Percentiles rank a stretch among this genome's conserved stretches.
Conservation (phyloP, 495 filamentous ascomycete species). For the Lophiotrema nucula region DNA sequence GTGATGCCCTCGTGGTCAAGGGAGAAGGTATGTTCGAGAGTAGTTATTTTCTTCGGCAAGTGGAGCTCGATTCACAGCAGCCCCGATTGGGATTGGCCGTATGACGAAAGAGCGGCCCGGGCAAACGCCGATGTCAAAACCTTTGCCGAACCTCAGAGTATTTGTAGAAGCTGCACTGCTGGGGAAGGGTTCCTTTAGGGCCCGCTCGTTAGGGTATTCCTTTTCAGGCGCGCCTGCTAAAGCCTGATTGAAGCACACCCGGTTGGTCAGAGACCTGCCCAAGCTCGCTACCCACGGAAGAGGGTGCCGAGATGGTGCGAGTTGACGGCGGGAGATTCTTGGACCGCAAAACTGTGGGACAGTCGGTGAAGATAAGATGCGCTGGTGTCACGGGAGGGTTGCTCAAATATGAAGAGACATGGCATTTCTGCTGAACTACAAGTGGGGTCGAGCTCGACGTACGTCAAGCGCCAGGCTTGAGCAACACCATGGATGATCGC, state of each 20-base stretch:
- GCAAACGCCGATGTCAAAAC: too few relatives aligned
- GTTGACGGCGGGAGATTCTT: not conserved
- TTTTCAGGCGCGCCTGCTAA: not conserved
- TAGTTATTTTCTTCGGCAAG: too few relatives aligned
- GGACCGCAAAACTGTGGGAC: not conserved
- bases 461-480: too few relatives aligned
- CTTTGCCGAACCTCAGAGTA: too few relatives aligned
- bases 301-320: not conserved
- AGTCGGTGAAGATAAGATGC: constrained; percentile 21
- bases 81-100: not conserved
- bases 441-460: not conserved
- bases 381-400: constrained; percentile 8
- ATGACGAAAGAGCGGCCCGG: too few relatives aligned
- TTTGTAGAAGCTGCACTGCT: not conserved
- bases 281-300: not conserved
- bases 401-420: constrained; percentile 5
- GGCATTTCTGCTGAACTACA: constrained; percentile 2
- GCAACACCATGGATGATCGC: constrained; percentile 1
- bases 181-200: not conserved
- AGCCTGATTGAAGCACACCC: constrained; percentile 3
- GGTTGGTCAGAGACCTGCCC: constrained; percentile 8
- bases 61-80: not conserved
- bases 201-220: not conserved
- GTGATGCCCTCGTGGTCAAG: not conserved
- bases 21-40: not conserved